These are phyloP conservation scores for Acephala macrosclerotiorum DNA, from an alignment of 2,329 filamentous ascomycete species.

Conservation along the genomic window DNA sequence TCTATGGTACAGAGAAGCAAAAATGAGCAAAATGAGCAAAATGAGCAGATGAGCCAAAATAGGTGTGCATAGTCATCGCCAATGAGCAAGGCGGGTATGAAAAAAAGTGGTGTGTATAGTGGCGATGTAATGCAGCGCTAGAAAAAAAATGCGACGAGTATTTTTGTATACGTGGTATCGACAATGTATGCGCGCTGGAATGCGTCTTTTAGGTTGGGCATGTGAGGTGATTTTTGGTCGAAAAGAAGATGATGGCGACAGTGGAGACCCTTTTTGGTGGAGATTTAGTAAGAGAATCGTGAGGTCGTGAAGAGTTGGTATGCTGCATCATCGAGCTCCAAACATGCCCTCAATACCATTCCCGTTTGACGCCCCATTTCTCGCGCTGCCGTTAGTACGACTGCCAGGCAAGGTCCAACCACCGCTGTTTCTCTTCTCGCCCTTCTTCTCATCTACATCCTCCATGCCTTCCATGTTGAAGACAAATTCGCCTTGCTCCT, in stretches of 20 bases:
- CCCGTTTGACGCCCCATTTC: conserved; percentile 31
- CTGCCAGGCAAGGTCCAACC: conserved; percentile 40
- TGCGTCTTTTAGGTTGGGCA: not conserved
- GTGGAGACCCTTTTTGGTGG: not conserved
- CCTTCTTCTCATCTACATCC: conserved; percentile 60
- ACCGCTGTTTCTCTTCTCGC: conserved; percentile 43
- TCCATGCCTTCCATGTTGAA: conserved; percentile 75
- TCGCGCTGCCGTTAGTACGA: conserved; percentile 27
- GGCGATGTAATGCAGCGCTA: not conserved
- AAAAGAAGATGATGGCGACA: not conserved
- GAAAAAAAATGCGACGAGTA: not conserved
- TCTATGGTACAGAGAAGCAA: conserved; percentile 2
- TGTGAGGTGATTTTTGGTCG: not conserved
- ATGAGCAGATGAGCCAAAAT: not conserved
- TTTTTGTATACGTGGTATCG: not conserved
- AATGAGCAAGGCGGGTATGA: not conserved
- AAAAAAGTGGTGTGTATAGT: conserved; percentile 3
- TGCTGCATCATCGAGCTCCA: conserved; percentile 16
- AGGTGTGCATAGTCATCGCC: not conserved
- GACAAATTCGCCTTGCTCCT: conserved; percentile 69
- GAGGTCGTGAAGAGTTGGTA: not conserved
- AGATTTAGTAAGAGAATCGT: not conserved
- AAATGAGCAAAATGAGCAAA: not conserved
- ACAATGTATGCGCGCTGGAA: not conserved
- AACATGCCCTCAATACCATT: conserved; percentile 34